Percentiles rank a stretch among this genome's conserved stretches.
phyloP scores from a whole-genome alignment of 306 rosid species.

The Quercus ilex region DNA sequence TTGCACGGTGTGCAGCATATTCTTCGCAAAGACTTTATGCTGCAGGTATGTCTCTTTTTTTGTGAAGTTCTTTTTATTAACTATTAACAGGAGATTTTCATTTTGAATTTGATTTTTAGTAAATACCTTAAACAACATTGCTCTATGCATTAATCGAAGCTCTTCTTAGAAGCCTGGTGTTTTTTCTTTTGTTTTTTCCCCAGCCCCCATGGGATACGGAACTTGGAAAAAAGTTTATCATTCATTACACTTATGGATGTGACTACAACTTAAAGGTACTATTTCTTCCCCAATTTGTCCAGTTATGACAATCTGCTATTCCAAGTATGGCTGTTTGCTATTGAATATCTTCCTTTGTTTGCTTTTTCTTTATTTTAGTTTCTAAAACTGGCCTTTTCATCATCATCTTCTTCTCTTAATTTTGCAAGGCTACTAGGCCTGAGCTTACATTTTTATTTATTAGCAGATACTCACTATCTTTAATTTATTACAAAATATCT shows the following conservation, averaged over 20 bases:
- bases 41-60: conserved; percentile 58
- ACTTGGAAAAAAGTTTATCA: conserved; percentile 57
- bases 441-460: neutral
- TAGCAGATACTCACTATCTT: neutral
- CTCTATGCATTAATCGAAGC: neutral
- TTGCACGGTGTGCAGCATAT: conserved; percentile 86
- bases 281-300: conserved; percentile 6
- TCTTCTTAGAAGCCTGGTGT: conserved; percentile 12
- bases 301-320: neutral
- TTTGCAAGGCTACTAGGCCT: conserved; percentile 9
- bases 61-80: conserved; percentile 5
- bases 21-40: conserved; percentile 93
- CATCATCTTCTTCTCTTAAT: conserved; percentile 6
- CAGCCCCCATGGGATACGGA: conserved; percentile 98
- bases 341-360: neutral
- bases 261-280: conserved; percentile 82
- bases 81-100: conserved; percentile 7
- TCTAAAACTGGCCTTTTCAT: conserved; percentile 9
- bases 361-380: neutral
- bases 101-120: neutral
- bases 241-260: conserved; percentile 92
- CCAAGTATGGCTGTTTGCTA: neutral
- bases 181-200: conserved; percentile 31
- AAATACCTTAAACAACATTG: neutral
- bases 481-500: conserved; percentile 3